phyloP scores from a whole-genome alignment of 163 green algal species.

The Chloromonas sp. region DNA sequence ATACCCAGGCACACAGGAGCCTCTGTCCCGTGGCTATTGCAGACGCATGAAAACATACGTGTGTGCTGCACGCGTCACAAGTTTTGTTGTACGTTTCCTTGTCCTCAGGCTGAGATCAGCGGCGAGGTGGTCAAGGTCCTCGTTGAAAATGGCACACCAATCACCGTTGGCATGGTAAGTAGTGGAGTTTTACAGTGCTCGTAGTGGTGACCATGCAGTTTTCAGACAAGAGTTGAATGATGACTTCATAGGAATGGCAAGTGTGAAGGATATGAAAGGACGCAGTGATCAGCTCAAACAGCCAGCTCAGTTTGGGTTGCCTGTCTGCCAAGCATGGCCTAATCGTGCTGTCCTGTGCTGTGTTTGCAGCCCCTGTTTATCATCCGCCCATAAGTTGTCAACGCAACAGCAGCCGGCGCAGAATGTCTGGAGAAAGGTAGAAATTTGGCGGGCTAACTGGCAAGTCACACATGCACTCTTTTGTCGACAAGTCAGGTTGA shows the following conservation, averaged over 20 bases:
- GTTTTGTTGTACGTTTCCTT: background rate
- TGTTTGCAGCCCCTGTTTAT: background rate
- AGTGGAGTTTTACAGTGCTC: background rate
- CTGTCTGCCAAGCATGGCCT: too few species aligned
- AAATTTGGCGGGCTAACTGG: too few species aligned
- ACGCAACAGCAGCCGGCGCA: too few species aligned
- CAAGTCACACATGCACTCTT: too few species aligned
- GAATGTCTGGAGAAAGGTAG: too few species aligned
- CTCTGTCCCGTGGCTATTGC: background rate
- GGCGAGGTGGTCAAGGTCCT: conserved; percentile 79
- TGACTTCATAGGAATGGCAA: too few species aligned
- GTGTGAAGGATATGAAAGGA: too few species aligned
- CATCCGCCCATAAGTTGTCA: background rate
- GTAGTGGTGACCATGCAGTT: too few species aligned
- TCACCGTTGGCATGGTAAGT: conserved; percentile 55
- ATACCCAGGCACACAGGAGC: background rate
- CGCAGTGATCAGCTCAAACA: too few species aligned
- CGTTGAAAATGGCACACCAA: conserved; percentile 66
- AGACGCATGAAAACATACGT: background rate
- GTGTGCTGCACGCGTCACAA: background rate
- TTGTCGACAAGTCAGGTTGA: too few species aligned
- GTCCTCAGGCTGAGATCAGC: conserved; percentile 59
- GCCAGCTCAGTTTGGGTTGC: too few species aligned
- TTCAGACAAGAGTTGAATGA: too few species aligned
- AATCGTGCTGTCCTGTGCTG: background rate